Evolutionary conservation across 495 filamentous ascomycete genomes (phyloP), one percentile per base, ranked within the genome.

Genomic region (Penicillium ochrochloron): DNA sequence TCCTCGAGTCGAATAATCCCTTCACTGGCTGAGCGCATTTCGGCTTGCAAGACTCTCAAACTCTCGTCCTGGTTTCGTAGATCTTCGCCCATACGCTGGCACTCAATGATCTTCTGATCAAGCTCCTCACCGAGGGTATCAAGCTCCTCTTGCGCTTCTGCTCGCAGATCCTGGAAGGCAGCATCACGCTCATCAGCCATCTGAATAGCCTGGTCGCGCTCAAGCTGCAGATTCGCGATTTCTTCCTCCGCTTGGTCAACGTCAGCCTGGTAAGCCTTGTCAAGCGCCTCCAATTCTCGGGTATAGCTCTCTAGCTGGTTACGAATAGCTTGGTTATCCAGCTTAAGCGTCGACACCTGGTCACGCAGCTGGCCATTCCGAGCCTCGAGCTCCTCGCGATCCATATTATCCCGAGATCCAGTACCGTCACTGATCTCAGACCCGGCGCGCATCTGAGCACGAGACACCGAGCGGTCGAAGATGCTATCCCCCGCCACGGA

Each of bases 21-120:
- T 66, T 97, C 94, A 65, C 89, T 93, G 68, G 96, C 89, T 58
- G 89, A 89, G 54, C 93, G 90, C 87, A 99, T 93, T 79, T 99
- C 94, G 44, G 88, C 86, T 65, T 97, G 93, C 34, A 98, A 73
- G 7, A 89, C 89, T 60, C 90, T 88, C 66, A 96, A 91, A 67
- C 93, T 92, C 62, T 98, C 94, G 23, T 81, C 77, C 35, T 80
- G 81, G 44, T 73, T 76, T 59, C 68, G 71, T 19, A 82, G 48
- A 9, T 87, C 88, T 53, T 88, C 84, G 63, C 90, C 86, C 61
- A 87, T 83, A n/a, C 86, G 85, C 74, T 91, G 84, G 31, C 89
- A 85, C 66, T 95, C 90, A n/a, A 86, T 82, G 21, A 82, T 78
- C 59, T 90, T 89, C 65, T 90, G 85, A 59, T 92, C 90, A 17